A percentile compares a stretch with the other conserved stretches of the same genome.
phyloP scores from a whole-genome alignment of 345 rosid species.

The Garcia nutans region DNA sequence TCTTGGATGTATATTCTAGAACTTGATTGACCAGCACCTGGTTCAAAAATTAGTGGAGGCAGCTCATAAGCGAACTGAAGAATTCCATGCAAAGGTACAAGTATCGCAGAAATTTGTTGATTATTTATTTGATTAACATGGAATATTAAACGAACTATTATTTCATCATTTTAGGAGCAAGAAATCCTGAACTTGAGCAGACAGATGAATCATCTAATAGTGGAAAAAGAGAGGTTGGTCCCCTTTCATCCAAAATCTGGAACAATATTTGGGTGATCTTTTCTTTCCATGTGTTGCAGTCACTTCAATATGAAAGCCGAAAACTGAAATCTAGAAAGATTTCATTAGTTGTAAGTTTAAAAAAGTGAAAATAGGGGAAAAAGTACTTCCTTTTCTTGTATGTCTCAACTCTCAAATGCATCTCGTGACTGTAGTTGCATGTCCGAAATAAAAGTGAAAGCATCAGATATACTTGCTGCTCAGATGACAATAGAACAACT shows the following conservation, averaged over 20 bases:
- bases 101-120: neutral
- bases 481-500: conserved; percentile 67
- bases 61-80: conserved; percentile 63
- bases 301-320: neutral
- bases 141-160: conserved; percentile 5
- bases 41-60: conserved; percentile 66
- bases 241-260: conserved; percentile 1
- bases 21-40: conserved; percentile 72
- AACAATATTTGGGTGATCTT: neutral
- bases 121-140: conserved; percentile 4
- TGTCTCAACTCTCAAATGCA: neutral
- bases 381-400: neutral
- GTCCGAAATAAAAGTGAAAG: conserved; percentile 55
- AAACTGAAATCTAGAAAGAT: neutral
- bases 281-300: neutral
- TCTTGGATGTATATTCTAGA: conserved; percentile 42
- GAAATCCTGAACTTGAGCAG: conserved; percentile 56
- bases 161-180: conserved; percentile 50
- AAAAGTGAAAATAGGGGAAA: neutral
- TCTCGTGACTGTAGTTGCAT: conserved; percentile 47
- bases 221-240: conserved; percentile 75
- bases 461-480: conserved; percentile 58
- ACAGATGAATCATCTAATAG: conserved; percentile 49
- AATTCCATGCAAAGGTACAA: conserved; percentile 64
- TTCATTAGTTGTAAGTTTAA: neutral